Conservation (phyloP, 2,329 filamentous ascomycete species). For the Stylonectria norvegica region DNA sequence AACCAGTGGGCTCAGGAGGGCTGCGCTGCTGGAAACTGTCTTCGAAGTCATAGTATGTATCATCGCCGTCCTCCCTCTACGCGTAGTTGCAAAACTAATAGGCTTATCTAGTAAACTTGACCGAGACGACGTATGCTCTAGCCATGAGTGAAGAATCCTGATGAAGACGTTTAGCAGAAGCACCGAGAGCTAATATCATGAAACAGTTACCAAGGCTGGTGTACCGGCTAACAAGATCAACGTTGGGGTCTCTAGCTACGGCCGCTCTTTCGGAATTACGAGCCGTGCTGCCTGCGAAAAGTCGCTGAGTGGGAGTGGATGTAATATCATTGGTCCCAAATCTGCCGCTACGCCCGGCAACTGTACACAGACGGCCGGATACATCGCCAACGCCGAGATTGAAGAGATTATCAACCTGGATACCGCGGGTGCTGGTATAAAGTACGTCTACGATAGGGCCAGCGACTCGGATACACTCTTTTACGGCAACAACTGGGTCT, state of each 20-base stretch:
- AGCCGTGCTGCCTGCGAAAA: slow-evolving; percentile 16
- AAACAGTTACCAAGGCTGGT: slow-evolving; percentile 17
- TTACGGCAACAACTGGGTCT: slow-evolving; percentile 12
- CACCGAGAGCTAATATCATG: not conserved
- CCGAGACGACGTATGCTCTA: slow-evolving; percentile 32
- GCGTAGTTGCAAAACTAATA: no score
- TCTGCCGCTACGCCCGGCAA: slow-evolving; percentile 18
- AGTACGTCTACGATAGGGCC: slow-evolving; percentile 7
- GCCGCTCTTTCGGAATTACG: slow-evolving; percentile 30
- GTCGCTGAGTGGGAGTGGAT: no score
- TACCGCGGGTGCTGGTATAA: no score
- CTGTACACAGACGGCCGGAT: slow-evolving; percentile 26
- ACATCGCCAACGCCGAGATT: slow-evolving; percentile 27
- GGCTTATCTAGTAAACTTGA: slow-evolving; percentile 38
- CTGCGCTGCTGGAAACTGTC: slow-evolving; percentile 32
- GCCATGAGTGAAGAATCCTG: no score
- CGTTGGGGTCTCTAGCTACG: slow-evolving; percentile 17
- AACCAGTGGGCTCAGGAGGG: slow-evolving; percentile 23
- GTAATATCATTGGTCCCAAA: slow-evolving; percentile 13
- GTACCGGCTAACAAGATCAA: slow-evolving; percentile 11
- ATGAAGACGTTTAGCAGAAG: not conserved
- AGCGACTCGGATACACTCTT: slow-evolving; percentile 16
- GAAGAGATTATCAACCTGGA: slow-evolving; percentile 12
- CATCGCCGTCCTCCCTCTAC: no score
- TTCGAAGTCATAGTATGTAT: slow-evolving; percentile 23